These are phyloP conservation scores for Toxoplasma gondii DNA, from an alignment of 169 alveolate genomes.

Conservation along the genomic window DNA sequence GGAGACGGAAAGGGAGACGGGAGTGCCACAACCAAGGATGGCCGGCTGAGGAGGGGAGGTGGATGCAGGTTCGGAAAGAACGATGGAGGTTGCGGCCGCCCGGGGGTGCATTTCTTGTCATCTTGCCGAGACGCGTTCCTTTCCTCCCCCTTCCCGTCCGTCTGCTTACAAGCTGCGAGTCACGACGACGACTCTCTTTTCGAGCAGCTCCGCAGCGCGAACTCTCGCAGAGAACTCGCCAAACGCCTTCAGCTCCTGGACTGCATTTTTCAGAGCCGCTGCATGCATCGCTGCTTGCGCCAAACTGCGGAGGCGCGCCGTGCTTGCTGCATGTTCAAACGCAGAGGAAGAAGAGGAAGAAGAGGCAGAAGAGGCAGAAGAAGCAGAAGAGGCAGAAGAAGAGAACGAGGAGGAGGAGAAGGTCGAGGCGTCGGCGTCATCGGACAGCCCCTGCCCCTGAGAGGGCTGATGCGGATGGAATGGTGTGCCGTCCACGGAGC, in stretches of 20 bases:
- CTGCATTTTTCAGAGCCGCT: neutral
- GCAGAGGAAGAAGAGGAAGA: neutral
- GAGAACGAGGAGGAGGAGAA: neutral
- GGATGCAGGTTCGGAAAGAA: no score
- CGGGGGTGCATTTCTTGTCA: no score
- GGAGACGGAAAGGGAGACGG: no score
- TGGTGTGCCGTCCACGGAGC: neutral
- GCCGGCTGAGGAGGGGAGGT: no score
- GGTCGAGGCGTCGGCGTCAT: neutral
- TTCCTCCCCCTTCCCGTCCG: no score
- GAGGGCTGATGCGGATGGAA: neutral
- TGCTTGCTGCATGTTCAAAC: neutral
- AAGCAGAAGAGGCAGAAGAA: no score
- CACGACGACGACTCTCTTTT: neutral
- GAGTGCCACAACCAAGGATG: no score
- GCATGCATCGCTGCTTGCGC: neutral
- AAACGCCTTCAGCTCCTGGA: neutral
- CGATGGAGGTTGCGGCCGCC: no score
- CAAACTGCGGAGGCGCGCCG: neutral
- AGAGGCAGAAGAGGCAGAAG: no score
- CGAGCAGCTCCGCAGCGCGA: slow-evolving; percentile 4
- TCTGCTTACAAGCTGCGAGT: neutral
- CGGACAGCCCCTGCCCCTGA: neutral
- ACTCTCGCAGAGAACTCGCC: neutral
- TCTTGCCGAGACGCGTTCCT: no score